Evolutionary conservation across 2,329 filamentous ascomycete genomes (phyloP).

Genomic region (Chaetomium globosum): DNA sequence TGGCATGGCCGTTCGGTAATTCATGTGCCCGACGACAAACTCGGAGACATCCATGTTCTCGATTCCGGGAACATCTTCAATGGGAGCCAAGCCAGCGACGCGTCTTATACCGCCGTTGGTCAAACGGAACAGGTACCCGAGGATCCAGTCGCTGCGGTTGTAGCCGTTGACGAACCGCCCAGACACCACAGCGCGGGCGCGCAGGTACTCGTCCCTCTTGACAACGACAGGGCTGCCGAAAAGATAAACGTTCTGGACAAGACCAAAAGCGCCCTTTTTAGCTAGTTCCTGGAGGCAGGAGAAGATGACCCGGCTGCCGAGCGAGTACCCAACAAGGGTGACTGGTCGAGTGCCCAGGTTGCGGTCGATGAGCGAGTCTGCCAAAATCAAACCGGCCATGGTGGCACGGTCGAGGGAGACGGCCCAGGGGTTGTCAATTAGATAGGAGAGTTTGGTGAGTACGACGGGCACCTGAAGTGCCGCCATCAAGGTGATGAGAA

Average conservation of each 20-base stretch:
- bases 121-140: conserved; percentile 92
- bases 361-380: conserved; percentile 88
- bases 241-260: conserved; percentile 93
- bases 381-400: conserved; percentile 85
- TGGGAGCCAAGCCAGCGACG: conserved; percentile 77
- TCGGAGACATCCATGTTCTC: conserved; percentile 91
- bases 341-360: conserved; percentile 89
- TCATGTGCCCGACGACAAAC: conserved; percentile 89
- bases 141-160: conserved; percentile 93
- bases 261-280: conserved; percentile 77
- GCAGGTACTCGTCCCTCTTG: conserved; percentile 85
- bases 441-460: conserved; percentile 87
- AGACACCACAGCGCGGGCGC: conserved; percentile 77
- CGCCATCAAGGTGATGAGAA: conserved; percentile 87
- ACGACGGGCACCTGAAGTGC: conserved; percentile 90
- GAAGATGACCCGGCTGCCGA: conserved; percentile 90
- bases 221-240: conserved; percentile 92
- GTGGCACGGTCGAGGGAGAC: conserved; percentile 93
- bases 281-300: conserved; percentile 86
- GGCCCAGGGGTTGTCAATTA: conserved; percentile 98
- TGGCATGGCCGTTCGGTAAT: conserved; percentile 92
- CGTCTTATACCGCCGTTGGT: conserved; percentile 89
- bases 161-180: conserved; percentile 96
- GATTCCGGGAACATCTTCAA: conserved; percentile 75
- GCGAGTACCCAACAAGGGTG: conserved; percentile 91